Evolutionary conservation across 1,139 yeast genomes (phyloP), one percentile per base, ranked within the genome.

Genomic region (Protomyces inundatus): DNA sequence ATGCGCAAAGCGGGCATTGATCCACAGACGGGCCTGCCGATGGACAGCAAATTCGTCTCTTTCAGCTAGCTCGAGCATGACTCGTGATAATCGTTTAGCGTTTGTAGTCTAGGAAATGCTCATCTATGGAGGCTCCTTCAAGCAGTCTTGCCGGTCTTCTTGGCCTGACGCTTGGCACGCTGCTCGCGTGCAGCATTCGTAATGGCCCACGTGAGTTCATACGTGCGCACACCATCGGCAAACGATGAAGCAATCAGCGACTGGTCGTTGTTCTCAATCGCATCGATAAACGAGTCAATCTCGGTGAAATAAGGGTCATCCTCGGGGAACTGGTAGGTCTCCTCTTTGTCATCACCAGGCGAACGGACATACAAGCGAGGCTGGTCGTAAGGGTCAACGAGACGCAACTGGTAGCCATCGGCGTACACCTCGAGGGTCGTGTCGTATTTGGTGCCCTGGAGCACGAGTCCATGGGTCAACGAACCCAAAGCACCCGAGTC

Each of bases 371-470:
- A 68, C 14, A 69, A 56, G 14, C 65, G 61, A 9, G 71, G 71
- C 36, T 39, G 54, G 30, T 67, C 66, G 61, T 69, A 69, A 10
- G 68, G 68, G 45, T 68, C 69, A 9, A 64, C 65, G 16, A 69
- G 65, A 35, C 71, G 67, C 54, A 69, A 42, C 57, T 69, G 71
- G 56, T 68, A 68, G 32, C 71, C 71, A 48, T 68, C 69, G 9
- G 70, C 69, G 48, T 65, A 67, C 32, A 69, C 68, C 48, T 68
- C 66, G 23, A 69, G 64, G 46, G 68, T 69, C 32, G 69, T 68
- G 10, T 70, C 67, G 46, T 66, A 69, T 46, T 68, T 65, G 30
- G 66, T 65, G 5, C 71, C 71, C 42, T 69, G 71, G 52, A 69
- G 59, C 5, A 68, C 68, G 9, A 69, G 65, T 7, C 64, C 66